These are phyloP conservation scores for Sclerotinia nivalis DNA, from an alignment of 2,329 filamentous ascomycete species.

Conservation along the genomic window DNA sequence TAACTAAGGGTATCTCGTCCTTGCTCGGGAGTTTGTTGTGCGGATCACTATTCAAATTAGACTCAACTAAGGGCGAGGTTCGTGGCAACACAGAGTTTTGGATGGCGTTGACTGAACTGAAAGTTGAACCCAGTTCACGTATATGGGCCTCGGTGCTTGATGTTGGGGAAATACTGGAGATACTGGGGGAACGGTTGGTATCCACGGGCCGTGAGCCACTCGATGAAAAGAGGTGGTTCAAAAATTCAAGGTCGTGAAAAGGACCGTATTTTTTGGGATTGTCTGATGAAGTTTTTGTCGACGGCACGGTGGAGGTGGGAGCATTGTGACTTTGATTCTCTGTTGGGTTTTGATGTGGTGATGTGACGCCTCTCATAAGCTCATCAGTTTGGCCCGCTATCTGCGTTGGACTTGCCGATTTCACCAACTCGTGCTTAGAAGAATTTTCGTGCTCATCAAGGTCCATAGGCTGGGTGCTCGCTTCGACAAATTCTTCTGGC, in stretches of 20 bases:
- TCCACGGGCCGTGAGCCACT: neutral
- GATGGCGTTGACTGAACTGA: neutral
- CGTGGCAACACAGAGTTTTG: neutral
- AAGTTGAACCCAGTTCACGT: neutral
- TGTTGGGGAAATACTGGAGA: conserved; percentile 2
- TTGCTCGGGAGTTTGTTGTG: neutral
- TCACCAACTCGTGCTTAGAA: too few relatives aligned
- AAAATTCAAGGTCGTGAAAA: neutral
- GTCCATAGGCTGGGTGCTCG: neutral
- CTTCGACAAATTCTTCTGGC: neutral
- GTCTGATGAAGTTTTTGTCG: neutral
- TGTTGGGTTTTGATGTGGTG: neutral
- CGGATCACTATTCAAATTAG: neutral
- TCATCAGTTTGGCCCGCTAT: neutral
- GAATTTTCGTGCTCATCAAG: neutral
- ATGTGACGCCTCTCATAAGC: neutral
- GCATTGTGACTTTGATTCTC: neutral
- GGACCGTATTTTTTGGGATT: neutral
- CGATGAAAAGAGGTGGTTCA: conserved; percentile 10
- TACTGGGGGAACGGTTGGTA: neutral
- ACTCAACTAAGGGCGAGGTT: neutral
- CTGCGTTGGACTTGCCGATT: neutral
- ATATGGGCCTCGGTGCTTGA: neutral
- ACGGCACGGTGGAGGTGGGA: too few relatives aligned
- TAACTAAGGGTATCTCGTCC: neutral